Percentiles rank a stretch among this genome's conserved stretches.
Evolutionary conservation across 441 rosid genomes (phyloP).

Genomic region (Croton setiger): DNA sequence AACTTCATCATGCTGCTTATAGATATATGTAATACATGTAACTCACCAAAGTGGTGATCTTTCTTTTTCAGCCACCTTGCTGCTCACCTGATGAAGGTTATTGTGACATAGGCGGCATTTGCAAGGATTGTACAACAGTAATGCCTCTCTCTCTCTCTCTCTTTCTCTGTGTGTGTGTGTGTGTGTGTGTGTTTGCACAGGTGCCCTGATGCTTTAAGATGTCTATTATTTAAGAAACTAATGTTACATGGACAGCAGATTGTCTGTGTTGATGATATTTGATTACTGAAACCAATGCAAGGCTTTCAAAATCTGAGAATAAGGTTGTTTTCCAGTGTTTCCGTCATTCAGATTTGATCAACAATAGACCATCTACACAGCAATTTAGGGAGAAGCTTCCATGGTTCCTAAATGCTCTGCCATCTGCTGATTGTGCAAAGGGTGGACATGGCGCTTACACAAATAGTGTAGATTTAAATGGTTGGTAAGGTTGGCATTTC

Average conservation of each 20-base stretch:
- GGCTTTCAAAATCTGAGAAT: conserved; percentile 26
- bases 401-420: conserved; percentile 90
- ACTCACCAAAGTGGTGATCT: conserved; percentile 4
- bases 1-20: background rate
- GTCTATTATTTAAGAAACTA: conserved; percentile 3
- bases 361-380: conserved; percentile 69
- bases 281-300: conserved; percentile 1
- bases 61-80: conserved; percentile 69
- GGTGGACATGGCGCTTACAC: conserved; percentile 97
- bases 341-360: conserved; percentile 72
- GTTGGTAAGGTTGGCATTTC: conserved; percentile 33
- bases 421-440: conserved; percentile 94
- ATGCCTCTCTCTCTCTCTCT: conserved; percentile 24
- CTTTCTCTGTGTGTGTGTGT: background rate
- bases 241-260: background rate
- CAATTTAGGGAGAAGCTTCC: conserved; percentile 91
- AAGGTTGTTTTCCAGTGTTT: conserved; percentile 63
- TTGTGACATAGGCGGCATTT: conserved; percentile 64
- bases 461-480: conserved; percentile 76
- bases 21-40: no score
- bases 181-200: background rate
- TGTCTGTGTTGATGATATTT: background rate
- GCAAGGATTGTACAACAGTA: conserved; percentile 98
- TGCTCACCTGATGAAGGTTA: conserved; percentile 72
- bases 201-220: background rate